Percentiles rank a stretch among this genome's conserved stretches.
phyloP scores from a whole-genome alignment of 108 stramenopile genomes.

The Stephanodiscus minutulus region DNA sequence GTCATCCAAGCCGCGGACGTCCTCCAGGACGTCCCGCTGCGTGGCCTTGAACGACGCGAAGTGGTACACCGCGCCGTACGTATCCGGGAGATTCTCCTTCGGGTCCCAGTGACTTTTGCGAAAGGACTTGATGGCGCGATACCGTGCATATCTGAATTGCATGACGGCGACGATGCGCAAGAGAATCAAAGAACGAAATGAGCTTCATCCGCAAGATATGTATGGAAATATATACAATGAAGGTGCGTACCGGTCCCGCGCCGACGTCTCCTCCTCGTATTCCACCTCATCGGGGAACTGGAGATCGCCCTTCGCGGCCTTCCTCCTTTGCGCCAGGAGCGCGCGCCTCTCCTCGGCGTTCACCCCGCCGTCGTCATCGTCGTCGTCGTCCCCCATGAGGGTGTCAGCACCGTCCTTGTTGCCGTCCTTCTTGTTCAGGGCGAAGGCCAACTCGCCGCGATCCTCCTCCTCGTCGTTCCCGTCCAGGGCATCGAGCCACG shows the following conservation, averaged over 20 bases:
- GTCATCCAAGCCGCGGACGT: conserved; percentile 68
- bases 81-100: conserved; percentile 95
- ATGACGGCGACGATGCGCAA: background rate
- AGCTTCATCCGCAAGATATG: background rate
- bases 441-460: conserved; percentile 80
- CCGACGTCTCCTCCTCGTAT: conserved; percentile 83
- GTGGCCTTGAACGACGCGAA: conserved; percentile 88
- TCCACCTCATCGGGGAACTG: conserved; percentile 99
- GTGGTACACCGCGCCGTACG: conserved; percentile 94
- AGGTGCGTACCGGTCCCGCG: conserved; percentile 66
- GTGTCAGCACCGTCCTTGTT: conserved; percentile 49
- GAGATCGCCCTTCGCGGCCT: conserved; percentile 82
- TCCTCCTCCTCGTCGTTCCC: conserved; percentile 66
- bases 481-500: conserved; percentile 92
- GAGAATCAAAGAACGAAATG: no score
- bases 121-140: conserved; percentile 93
- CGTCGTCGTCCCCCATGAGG: conserved; percentile 74
- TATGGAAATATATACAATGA: background rate
- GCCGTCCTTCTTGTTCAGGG: conserved; percentile 73
- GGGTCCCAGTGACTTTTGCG: conserved; percentile 95
- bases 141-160: conserved; percentile 77
- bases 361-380: conserved; percentile 69
- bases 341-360: conserved; percentile 66
- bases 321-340: conserved; percentile 66
- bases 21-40: conserved; percentile 74